A percentile compares a stretch with the other conserved stretches of the same genome.
These are phyloP conservation scores for Vanrija pseudolonga DNA, from an alignment of 1,284 basidiomycete genomes.

Conservation along the genomic window DNA sequence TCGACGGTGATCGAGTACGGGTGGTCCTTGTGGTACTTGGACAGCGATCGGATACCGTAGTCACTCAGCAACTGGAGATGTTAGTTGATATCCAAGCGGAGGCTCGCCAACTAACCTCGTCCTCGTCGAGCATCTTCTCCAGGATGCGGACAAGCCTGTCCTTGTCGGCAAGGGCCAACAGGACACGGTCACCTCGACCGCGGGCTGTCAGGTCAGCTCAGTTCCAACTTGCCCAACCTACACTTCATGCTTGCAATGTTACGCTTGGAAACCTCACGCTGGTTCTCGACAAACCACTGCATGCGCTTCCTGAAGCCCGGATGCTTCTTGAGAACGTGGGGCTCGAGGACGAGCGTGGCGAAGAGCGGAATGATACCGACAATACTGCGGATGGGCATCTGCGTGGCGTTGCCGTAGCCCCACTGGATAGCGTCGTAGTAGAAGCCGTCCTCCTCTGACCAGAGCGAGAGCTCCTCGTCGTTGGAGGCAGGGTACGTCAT, in stretches of 20 bases:
- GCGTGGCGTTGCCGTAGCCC: slow-evolving; percentile 74
- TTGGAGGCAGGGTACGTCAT: slow-evolving; percentile 85
- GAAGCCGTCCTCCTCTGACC: slow-evolving; percentile 95
- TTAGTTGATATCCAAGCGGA: no score
- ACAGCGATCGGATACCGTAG: slow-evolving; percentile 91
- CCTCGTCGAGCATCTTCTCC: slow-evolving; percentile 94
- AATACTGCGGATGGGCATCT: slow-evolving; percentile 85
- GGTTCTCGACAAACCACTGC: slow-evolving; percentile 96
- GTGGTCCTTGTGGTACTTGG: slow-evolving; percentile 81
- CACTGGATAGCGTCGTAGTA: slow-evolving; percentile 97
- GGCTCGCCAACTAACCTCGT: slow-evolving; percentile 54
- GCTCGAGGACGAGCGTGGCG: slow-evolving; percentile 89
- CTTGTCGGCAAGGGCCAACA: slow-evolving; percentile 87
- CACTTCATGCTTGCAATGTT: slow-evolving; percentile 94
- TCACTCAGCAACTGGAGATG: slow-evolving; percentile 69
- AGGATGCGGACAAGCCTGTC: slow-evolving; percentile 83
- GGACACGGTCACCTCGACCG: slow-evolving; percentile 78
- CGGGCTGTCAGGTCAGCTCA: slow-evolving; percentile 24
- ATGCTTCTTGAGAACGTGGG: slow-evolving; percentile 79
- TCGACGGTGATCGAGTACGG: slow-evolving; percentile 95
- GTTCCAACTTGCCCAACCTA: slow-evolving; percentile 49
- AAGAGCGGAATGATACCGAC: slow-evolving; percentile 95
- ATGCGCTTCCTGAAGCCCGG: slow-evolving; percentile 97
- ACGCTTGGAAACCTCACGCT: slow-evolving; percentile 75
- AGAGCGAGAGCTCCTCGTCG: slow-evolving; percentile 74